Base-by-base conservation (phyloP, 371 early-diverging fungal genomes). In the Nematocida sp. region DNA sequence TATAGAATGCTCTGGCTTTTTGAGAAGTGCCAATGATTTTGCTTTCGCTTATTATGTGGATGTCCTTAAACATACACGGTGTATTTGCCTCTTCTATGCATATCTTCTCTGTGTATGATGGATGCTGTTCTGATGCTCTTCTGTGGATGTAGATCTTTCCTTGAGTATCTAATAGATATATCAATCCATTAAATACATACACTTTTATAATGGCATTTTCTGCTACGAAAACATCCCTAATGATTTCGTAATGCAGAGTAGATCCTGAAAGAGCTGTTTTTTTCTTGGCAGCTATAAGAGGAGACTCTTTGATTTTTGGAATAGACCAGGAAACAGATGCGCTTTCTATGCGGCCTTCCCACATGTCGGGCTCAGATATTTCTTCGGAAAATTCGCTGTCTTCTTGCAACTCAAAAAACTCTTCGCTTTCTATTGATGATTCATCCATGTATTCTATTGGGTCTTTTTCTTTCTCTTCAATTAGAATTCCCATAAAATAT, bases 81-180 rank as follows among this genome's bases (percentile, higher is more conserved):
- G 4, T 47, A 3, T 39, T 3, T 4, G 38, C 38, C 7, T 45
- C 63, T 42, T 36, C 5, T 28, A 9, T 23, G 33, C 13, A 5
- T 3, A 16, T 35, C 33, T 63, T 42, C 45, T 39, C 35, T 28
- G 3, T 39, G n/a, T n/a, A n/a, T n/a, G n/a, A n/a, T n/a, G n/a
- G n/a, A n/a, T n/a, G n/a, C n/a, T n/a, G n/a, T n/a, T n/a, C n/a
- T n/a, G n/a, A n/a, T n/a, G n/a, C n/a, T 30, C 5, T 13, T 4
- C 13, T 32, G 45, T 47, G 36, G n/a, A 63, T 49, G 50, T 63
- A 63, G 50, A 63, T 63, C 35, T 25, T 13, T 26, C 63, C 63
- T 33, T 4, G 4, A 7, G 5, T 63, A 38, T 63, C 63, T 45
- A 63, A 36, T 9, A 63, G 23, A 25, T 42, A 38, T 5, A 63